These are phyloP conservation scores for Helminthosporium solani DNA, from an alignment of 2,329 filamentous ascomycete species.

Conservation along the genomic window DNA sequence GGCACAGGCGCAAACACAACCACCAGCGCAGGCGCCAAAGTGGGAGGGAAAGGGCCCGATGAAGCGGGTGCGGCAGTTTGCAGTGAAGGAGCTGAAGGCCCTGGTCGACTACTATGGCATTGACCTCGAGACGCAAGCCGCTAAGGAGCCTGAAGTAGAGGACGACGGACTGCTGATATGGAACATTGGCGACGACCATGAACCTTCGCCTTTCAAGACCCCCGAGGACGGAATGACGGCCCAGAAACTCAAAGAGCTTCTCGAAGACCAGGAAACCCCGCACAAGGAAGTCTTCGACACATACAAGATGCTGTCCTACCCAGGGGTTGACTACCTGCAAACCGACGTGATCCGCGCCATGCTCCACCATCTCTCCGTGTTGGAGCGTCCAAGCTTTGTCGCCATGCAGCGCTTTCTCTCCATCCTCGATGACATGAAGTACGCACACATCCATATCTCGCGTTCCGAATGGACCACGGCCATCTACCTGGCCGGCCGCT, in stretches of 20 bases:
- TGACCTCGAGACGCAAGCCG: conserved; percentile 18
- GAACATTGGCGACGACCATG: conserved; percentile 35
- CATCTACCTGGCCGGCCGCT: conserved; percentile 74
- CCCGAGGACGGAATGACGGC: conserved; percentile 38
- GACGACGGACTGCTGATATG: conserved; percentile 30
- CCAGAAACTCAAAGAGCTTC: conserved; percentile 37
- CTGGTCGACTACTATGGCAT: conserved; percentile 52
- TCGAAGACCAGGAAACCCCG: conserved; percentile 45
- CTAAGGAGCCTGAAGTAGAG: conserved; percentile 37
- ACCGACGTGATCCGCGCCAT: conserved; percentile 60
- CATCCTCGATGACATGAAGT: conserved; percentile 79
- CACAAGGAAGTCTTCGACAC: conserved; percentile 54
- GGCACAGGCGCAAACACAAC: no score
- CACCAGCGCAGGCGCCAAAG: conserved; percentile 9
- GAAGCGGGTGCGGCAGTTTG: conserved; percentile 32
- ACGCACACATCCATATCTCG: conserved; percentile 67
- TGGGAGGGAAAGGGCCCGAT: conserved; percentile 16
- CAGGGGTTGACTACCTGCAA: conserved; percentile 55
- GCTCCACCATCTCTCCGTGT: conserved; percentile 67
- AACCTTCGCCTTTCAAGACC: conserved; percentile 36
- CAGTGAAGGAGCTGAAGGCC: conserved; percentile 48
- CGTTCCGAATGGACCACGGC: conserved; percentile 79
- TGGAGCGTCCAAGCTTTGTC: conserved; percentile 51
- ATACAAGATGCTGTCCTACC: conserved; percentile 55
- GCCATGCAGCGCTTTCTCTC: conserved; percentile 81